Evolutionary conservation across 2,329 filamentous ascomycete species (phyloP).

Genomic region (Penicillium frequentans): DNA sequence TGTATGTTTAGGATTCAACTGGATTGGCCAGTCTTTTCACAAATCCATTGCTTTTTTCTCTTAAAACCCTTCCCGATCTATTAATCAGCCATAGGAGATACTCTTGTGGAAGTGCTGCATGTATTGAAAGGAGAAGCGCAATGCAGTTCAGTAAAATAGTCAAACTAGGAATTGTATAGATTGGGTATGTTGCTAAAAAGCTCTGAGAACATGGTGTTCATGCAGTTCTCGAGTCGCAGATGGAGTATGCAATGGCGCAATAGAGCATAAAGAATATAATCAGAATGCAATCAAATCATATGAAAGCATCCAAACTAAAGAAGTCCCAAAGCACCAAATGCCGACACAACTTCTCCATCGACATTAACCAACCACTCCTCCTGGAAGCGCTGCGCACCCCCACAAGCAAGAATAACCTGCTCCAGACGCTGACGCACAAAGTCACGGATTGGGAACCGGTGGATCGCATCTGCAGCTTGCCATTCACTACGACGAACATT

Average conservation of each 20-base stretch:
- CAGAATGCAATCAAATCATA: neutral
- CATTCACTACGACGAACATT: conserved; percentile 41
- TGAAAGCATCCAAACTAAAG: conserved; percentile 19
- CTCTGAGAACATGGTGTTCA: neutral
- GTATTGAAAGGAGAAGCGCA: no score
- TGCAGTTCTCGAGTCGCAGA: neutral
- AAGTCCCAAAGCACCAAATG: conserved; percentile 40
- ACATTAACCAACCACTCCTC: conserved; percentile 46
- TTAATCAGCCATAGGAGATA: neutral
- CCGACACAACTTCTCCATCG: conserved; percentile 42
- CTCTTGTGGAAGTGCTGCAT: no score
- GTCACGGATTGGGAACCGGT: conserved; percentile 46
- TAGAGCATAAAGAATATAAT: neutral
- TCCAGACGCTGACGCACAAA: conserved; percentile 45
- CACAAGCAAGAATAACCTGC: conserved; percentile 39
- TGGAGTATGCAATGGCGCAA: neutral
- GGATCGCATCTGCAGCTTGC: conserved; percentile 42
- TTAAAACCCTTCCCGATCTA: neutral
- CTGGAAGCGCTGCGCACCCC: conserved; percentile 43
- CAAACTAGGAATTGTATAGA: neutral
- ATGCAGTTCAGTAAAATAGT: neutral
- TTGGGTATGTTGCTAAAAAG: conserved; percentile 1
- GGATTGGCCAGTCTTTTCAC: neutral
- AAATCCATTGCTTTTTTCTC: neutral
- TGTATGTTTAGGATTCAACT: neutral